Evolutionary conservation across 2,329 filamentous ascomycete species (phyloP).

Genomic region (Hypoxylon sp.): DNA sequence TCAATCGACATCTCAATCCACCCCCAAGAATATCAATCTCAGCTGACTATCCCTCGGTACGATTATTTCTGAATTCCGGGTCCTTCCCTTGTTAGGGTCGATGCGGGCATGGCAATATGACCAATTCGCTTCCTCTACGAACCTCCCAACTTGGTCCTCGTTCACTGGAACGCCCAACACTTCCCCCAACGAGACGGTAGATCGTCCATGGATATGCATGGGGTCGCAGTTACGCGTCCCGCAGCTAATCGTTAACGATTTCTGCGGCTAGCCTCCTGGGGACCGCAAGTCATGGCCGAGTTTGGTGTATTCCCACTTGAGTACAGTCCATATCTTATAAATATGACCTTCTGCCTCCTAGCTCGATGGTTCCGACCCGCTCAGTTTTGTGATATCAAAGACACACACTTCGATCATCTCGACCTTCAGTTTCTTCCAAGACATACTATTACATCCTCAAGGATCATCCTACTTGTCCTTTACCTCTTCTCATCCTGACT

Average conservation of each 20-base stretch:
- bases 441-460: slow-evolving; percentile 3
- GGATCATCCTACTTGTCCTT: background rate
- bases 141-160: slow-evolving; percentile 12
- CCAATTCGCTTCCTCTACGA: slow-evolving; percentile 10
- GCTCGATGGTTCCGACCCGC: slow-evolving; percentile 4
- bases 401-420: slow-evolving; percentile 7
- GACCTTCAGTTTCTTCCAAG: background rate
- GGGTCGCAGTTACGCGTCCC: slow-evolving; percentile 22
- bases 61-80: slow-evolving; percentile 7
- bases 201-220: slow-evolving; percentile 14
- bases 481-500: background rate
- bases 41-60: slow-evolving; percentile 21
- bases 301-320: slow-evolving; percentile 15
- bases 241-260: slow-evolving; percentile 21
- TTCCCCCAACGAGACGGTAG: slow-evolving; percentile 25
- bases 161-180: background rate
- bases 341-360: slow-evolving; percentile 20
- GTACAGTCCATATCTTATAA: slow-evolving; percentile 27
- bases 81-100: background rate
- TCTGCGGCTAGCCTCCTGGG: slow-evolving; percentile 5
- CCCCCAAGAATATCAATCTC: slow-evolving; percentile 23
- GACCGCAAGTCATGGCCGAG: slow-evolving; percentile 5
- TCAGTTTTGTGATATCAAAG: slow-evolving; percentile 8
- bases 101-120: background rate
- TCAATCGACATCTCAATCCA: slow-evolving; percentile 20